Evolutionary conservation across 1,139 yeast species (phyloP), one percentile per base, ranked within the genome.

Genomic region (Zygoascus meyerae): DNA sequence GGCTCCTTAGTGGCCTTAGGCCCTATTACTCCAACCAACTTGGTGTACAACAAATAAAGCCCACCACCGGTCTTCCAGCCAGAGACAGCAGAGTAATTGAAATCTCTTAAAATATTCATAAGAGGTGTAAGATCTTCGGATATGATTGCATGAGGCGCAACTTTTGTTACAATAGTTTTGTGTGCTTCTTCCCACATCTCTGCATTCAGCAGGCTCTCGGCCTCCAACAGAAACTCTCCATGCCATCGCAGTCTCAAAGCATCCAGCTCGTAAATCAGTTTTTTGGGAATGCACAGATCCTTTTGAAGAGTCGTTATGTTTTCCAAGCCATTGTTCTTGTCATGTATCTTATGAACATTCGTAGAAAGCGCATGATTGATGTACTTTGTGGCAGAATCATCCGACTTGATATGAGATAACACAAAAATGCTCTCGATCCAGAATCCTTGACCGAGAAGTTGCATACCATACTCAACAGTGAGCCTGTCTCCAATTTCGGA

Each of bases 101-200:
- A 76, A 54, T 66, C 54, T 1, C 62, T 47, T 35, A 83, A 61
- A 5, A 86, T 57, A 0, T 59, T 61, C 11, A 64, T 57, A 11
- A 86, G 65, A 12, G 64, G 58, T 2, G 60, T 63, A 7, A 75
- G 59, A 3, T 63, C 57, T 4, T 66, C 61, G 7, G 71, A 68
- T 28, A 85, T 74, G 29, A 82, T 74, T 26, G 79, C 73, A 40
- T 64, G 58, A 9, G 97, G 97, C 0, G 92, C 97, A 34, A 89
- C 82, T 12, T 71, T 63, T 2, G 67, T 59, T 2, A 79, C 59
- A 3, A 86, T 68, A 0, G 78, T 69, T 1, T 66, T 63, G 56
- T 86, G 95, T 0, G 95, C 95, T 40, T 77, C 79, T 1, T 67
- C 70, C 71, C 78, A 78, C 43, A 75, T 63, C 12, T 68, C 69